phyloP scores from a whole-genome alignment of 2,329 filamentous ascomycete genomes.

The Colletotrichum sp. region DNA sequence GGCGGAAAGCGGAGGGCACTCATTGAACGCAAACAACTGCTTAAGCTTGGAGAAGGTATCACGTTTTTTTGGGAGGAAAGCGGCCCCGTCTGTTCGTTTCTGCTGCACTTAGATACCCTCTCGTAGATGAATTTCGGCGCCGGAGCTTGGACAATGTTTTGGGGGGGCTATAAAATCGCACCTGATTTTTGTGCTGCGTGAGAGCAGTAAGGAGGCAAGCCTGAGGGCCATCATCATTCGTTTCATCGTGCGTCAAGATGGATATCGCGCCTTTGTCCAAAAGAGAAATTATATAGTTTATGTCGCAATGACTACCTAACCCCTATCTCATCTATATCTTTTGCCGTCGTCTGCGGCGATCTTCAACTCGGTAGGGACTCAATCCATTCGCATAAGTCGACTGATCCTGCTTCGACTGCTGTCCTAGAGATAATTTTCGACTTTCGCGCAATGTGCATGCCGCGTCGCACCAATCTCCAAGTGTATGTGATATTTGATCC shows the following conservation, averaged over 20 bases:
- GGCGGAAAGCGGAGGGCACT: background rate
- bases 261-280: background rate
- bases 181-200: background rate
- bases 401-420: background rate
- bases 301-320: slow-evolving; percentile 8
- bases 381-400: background rate
- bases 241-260: slow-evolving; percentile 4
- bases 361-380: background rate
- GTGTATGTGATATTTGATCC: background rate
- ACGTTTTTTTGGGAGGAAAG: slow-evolving; percentile 1
- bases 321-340: background rate
- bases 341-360: background rate
- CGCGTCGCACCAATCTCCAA: background rate
- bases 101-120: slow-evolving; percentile 25
- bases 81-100: slow-evolving; percentile 18
- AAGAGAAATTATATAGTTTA: background rate
- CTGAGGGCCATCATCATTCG: slow-evolving; percentile 4
- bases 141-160: background rate
- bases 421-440: background rate
- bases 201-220: background rate
- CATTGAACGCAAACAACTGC: background rate
- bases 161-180: slow-evolving; percentile 8
- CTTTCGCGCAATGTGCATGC: background rate
- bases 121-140: slow-evolving; percentile 18
- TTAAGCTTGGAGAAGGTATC: background rate